A percentile compares a stretch with the other conserved stretches of the same genome.
phyloP scores from a whole-genome alignment of 305 asterid species.

The Galium porrigens region DNA sequence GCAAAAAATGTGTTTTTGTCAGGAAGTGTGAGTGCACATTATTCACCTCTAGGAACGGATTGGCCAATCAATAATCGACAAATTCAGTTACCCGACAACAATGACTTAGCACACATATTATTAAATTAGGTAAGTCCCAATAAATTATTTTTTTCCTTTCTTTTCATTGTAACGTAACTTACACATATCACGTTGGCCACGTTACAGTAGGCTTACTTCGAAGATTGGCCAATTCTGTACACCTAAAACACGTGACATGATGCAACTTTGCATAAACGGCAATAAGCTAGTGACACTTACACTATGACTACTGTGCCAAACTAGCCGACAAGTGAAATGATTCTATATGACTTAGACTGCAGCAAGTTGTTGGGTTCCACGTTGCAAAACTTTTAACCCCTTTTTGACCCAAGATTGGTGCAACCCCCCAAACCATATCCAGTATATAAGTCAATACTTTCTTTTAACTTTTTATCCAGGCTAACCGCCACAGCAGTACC shows the following conservation, averaged over 20 bases:
- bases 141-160: not conserved
- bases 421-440: not conserved
- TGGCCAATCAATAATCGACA: not conserved
- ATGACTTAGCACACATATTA: not conserved
- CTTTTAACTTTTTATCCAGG: conserved; percentile 4
- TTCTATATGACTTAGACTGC: not conserved
- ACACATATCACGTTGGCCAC: not conserved
- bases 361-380: conserved; percentile 1
- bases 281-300: conserved; percentile 1
- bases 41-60: not conserved
- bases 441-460: not conserved
- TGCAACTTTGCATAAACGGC: not conserved
- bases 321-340: not conserved
- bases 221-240: not conserved
- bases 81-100: conserved; percentile 2
- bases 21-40: not conserved
- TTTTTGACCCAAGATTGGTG: conserved; percentile 1
- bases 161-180: conserved; percentile 2
- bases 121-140: not conserved
- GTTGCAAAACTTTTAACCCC: conserved; percentile 3
- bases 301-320: not conserved
- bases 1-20: not conserved
- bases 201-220: not conserved
- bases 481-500: not conserved
- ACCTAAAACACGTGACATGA: conserved; percentile 7